These are phyloP conservation scores for Asclepias syriaca DNA, from an alignment of 257 asterid genomes.

Conservation along the genomic window DNA sequence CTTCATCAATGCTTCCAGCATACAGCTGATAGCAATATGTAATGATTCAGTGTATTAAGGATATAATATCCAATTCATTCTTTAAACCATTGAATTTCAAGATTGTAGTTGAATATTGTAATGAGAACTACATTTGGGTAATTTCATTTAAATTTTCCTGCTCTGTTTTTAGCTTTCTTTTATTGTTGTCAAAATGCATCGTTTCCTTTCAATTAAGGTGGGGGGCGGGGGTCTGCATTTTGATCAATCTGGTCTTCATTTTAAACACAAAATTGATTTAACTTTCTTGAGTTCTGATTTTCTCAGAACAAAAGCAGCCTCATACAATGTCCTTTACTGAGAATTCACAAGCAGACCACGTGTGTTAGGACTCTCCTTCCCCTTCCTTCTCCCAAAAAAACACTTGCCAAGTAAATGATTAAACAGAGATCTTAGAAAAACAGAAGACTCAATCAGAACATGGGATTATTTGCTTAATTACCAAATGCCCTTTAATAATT, in stretches of 20 bases:
- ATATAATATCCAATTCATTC: not conserved
- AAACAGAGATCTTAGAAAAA: not conserved
- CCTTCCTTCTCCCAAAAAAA: not conserved
- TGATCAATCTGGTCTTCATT: too few relatives aligned
- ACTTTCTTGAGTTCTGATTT: too few relatives aligned
- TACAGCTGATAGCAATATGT: constrained; percentile 12
- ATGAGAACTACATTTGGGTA: not conserved
- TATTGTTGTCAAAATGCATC: too few relatives aligned
- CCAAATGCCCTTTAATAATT: not conserved
- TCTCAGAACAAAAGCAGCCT: too few relatives aligned
- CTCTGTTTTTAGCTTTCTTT: not conserved
- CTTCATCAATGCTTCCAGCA: constrained; percentile 7
- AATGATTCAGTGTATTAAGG: not conserved
- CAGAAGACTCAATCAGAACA: not conserved
- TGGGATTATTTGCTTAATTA: constrained; percentile 11
- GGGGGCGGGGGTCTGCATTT: too few relatives aligned
- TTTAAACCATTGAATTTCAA: constrained; percentile 2
- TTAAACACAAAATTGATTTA: too few relatives aligned
- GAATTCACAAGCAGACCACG: too few relatives aligned
- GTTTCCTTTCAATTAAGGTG: too few relatives aligned
- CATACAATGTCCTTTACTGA: too few relatives aligned
- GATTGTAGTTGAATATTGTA: not conserved
- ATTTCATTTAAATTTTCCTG: not conserved
- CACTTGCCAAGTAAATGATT: not conserved
- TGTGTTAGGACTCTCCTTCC: too few relatives aligned